These are phyloP conservation scores for Pseudocercospora eumusae DNA, from an alignment of 2,329 filamentous ascomycete genomes.

Conservation along the genomic window DNA sequence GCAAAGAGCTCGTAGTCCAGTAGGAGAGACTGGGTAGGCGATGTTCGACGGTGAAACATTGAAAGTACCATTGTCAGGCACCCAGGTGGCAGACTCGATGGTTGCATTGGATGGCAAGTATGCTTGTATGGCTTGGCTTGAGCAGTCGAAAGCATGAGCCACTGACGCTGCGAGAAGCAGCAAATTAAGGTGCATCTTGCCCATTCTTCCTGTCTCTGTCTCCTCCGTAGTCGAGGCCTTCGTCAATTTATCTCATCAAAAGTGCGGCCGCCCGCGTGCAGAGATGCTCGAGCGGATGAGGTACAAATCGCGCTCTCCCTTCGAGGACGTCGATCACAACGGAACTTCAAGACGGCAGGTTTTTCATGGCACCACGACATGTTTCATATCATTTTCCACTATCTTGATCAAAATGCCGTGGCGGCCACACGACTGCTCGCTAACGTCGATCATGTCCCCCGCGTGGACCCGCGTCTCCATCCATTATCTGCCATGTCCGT, in stretches of 20 bases:
- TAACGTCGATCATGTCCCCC: background rate
- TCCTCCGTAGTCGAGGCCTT: background rate
- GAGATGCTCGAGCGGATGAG: background rate
- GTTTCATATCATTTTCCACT: conserved; percentile 5
- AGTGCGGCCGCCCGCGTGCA: background rate
- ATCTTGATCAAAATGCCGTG: conserved; percentile 1
- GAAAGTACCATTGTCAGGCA: conserved; percentile 44
- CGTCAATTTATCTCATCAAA: background rate
- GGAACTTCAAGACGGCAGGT: background rate
- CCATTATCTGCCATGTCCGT: background rate
- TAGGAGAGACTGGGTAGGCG: conserved; percentile 45
- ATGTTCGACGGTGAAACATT: conserved; percentile 42
- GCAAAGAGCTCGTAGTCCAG: conserved; percentile 37
- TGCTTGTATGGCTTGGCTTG: conserved; percentile 38
- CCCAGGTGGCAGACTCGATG: conserved; percentile 40
- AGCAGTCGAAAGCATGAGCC: conserved; percentile 36
- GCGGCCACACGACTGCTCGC: conserved; percentile 3
- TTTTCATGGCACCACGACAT: background rate
- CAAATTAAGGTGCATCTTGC: background rate
- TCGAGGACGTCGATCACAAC: background rate
- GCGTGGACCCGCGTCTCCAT: background rate
- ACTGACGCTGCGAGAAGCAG: conserved; percentile 13
- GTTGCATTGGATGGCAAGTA: conserved; percentile 41
- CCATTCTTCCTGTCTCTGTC: background rate
- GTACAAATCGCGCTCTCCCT: background rate